Conservation (phyloP, 1,284 basidiomycete genomes). For the Tilletiaria anomala region DNA sequence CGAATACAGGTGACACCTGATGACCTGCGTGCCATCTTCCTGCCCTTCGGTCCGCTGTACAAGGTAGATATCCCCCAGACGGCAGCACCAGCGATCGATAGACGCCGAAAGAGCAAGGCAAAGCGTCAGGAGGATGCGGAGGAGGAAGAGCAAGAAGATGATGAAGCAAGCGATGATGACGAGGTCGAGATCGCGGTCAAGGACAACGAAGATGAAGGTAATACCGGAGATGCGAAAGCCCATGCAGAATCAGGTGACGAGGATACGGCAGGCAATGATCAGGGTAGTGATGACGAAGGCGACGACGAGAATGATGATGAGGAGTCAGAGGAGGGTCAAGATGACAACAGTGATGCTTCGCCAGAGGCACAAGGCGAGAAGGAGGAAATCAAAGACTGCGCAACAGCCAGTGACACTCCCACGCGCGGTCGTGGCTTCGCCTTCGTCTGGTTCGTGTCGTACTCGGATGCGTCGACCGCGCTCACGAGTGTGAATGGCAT, state of each 20-base stretch:
- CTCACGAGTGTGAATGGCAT: constrained; percentile 69
- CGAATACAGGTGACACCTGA: constrained; percentile 55
- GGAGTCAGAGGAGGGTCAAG: constrained; percentile 42
- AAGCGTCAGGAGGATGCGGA: background rate
- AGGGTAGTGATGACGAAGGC: constrained; percentile 6
- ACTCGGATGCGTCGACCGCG: constrained; percentile 70
- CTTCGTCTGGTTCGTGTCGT: constrained; percentile 84
- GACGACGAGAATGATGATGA: constrained; percentile 10
- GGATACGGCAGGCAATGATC: constrained; percentile 5
- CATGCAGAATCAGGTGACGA: constrained; percentile 41
- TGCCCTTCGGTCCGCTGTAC: constrained; percentile 74
- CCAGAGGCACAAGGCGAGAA: constrained; percentile 42
- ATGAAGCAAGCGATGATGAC: constrained; percentile 2
- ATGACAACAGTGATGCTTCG: constrained; percentile 42
- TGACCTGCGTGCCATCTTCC: constrained; percentile 73
- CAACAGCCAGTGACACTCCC: constrained; percentile 38
- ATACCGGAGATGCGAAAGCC: constrained; percentile 46
- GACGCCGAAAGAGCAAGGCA: background rate
- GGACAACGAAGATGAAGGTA: constrained; percentile 1
- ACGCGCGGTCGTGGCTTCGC: constrained; percentile 67
- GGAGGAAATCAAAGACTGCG: constrained; percentile 33
- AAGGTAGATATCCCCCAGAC: constrained; percentile 60
- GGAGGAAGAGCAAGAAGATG: background rate
- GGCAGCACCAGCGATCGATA: background rate
- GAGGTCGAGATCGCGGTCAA: constrained; percentile 2